Evolutionary conservation across 352 stramenopile genomes (phyloP), one percentile per base, ranked within the genome.

Genomic region (Pythium rishiriense): DNA sequence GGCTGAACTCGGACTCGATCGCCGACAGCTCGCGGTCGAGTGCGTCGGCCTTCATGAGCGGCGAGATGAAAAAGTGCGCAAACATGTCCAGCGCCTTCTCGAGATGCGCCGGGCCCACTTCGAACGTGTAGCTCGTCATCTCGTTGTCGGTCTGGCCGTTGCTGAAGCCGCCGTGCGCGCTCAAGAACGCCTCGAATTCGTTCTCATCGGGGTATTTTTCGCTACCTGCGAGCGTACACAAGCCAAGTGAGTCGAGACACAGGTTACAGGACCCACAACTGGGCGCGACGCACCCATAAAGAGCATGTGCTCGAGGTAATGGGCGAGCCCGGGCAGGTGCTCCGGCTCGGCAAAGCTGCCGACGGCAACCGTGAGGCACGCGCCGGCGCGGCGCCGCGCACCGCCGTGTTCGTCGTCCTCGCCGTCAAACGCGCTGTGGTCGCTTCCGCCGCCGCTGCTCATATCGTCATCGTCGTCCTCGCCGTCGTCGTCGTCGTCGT

Each of bases 221-320:
- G 25, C 72, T 90, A 7, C 49, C 62, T 63, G 37, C n/a, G 11
- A 21, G 6, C 12, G n/a, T 43, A 10, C 10, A 51, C n/a, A 50
- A 17, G 37, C 12, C 11, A 22, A 10, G 22, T 4, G 19, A 35
- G 17, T 24, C 5, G 14, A 37, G 12, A 37, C 10, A 31, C 25
- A 54, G 6, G 11, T 54, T 43, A 43, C 14, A 43, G 12, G 11
- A 43, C 14, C 11, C n/a, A 12, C 37, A n/a, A 2, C 37, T 6
- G n/a, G n/a, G 11, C 14, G n/a, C 87, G 76, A 78, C 56, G 33
- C 72, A 46, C 91, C 95, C 90, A 98, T 97, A 70, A 98, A 98
- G 15, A 98, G 83, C 95, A 98, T 98, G 76, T 98, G 95, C 78
- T 98, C 94, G 43, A 98, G 72, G 58, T 97, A 98, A 68, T 98